Conservation (phyloP, 352 stramenopile species). For the Globisporangium spinosum region DNA sequence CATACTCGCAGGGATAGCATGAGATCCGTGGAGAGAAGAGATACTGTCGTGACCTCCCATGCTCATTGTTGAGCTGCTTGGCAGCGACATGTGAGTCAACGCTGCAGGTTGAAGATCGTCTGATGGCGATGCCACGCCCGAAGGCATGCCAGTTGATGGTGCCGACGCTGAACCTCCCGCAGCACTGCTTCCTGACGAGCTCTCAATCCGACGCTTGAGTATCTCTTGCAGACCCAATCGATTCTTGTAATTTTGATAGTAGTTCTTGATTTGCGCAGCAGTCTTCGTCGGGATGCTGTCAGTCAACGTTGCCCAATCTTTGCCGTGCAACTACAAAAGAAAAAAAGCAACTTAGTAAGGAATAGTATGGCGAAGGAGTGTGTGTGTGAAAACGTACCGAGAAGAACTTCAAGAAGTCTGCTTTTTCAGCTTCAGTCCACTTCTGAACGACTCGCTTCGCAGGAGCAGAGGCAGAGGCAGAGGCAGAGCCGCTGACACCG, state of each 20-base stretch:
- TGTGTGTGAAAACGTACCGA: slow-evolving; percentile 37
- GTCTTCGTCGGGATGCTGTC: slow-evolving; percentile 89
- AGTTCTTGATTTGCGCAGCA: slow-evolving; percentile 90
- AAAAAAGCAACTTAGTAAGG: slow-evolving; percentile 4
- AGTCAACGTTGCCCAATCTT: slow-evolving; percentile 86
- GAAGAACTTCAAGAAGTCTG: slow-evolving; percentile 87
- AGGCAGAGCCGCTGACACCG: slow-evolving; percentile 7
- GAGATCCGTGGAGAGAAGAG: not conserved
- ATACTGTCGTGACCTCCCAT: slow-evolving; percentile 4
- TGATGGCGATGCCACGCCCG: not conserved
- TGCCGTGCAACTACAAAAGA: slow-evolving; percentile 64
- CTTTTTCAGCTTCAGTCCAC: slow-evolving; percentile 88
- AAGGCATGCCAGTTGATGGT: not conserved
- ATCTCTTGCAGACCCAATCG: slow-evolving; percentile 86
- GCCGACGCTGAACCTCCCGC: slow-evolving; percentile 1
- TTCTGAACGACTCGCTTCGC: slow-evolving; percentile 86
- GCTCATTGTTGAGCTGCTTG: slow-evolving; percentile 1
- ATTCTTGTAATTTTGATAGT: slow-evolving; percentile 94
- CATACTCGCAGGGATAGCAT: slow-evolving; percentile 10
- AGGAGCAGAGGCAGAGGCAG: slow-evolving; percentile 23
- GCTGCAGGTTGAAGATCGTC: slow-evolving; percentile 18
- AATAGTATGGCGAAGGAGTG: not conserved
- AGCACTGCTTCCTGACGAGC: slow-evolving; percentile 14
- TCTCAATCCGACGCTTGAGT: slow-evolving; percentile 75
- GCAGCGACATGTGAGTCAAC: slow-evolving; percentile 6